A percentile compares a stretch with the other conserved stretches of the same genome.
Conservation (phyloP, 345 rosid species). For the Eucalyptus sideroxylon region DNA sequence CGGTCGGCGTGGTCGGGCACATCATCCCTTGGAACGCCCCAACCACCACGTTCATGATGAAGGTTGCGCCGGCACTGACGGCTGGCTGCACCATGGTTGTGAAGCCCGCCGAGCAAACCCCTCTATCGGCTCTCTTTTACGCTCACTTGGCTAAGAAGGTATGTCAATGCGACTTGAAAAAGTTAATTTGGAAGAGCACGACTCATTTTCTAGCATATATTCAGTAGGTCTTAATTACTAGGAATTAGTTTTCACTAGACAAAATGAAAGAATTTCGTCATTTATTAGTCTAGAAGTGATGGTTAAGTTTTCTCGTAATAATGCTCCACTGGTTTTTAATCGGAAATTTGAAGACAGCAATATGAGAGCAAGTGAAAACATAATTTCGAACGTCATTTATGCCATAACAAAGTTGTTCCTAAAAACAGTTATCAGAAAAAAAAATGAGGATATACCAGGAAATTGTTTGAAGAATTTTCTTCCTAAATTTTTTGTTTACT, state of each 20-base stretch:
- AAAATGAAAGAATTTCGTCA: background rate
- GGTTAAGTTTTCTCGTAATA: background rate
- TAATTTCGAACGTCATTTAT: background rate
- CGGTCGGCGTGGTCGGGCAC: constrained; percentile 73
- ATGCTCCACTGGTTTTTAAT: background rate
- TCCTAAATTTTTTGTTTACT: background rate
- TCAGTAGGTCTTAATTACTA: background rate
- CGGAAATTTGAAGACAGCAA: background rate
- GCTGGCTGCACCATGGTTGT: constrained; percentile 83
- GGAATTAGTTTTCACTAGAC: background rate
- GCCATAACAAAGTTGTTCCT: background rate
- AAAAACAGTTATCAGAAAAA: background rate
- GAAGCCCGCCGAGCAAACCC: constrained; percentile 90
- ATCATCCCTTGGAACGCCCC: constrained; percentile 90
- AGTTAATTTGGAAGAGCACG: background rate
- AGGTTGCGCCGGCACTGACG: constrained; percentile 64
- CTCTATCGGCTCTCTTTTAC: constrained; percentile 74
- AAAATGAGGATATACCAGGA: background rate
- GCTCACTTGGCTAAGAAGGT: constrained; percentile 47
- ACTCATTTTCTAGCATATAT: background rate
- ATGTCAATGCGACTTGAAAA: background rate
- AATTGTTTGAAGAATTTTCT: background rate
- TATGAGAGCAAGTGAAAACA: background rate
- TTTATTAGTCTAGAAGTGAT: background rate
- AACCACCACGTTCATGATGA: constrained; percentile 39